Evolutionary conservation across 108 stramenopile genomes (phyloP), one percentile per base, ranked within the genome.

Genomic region (Cyclotella kingstonii): DNA sequence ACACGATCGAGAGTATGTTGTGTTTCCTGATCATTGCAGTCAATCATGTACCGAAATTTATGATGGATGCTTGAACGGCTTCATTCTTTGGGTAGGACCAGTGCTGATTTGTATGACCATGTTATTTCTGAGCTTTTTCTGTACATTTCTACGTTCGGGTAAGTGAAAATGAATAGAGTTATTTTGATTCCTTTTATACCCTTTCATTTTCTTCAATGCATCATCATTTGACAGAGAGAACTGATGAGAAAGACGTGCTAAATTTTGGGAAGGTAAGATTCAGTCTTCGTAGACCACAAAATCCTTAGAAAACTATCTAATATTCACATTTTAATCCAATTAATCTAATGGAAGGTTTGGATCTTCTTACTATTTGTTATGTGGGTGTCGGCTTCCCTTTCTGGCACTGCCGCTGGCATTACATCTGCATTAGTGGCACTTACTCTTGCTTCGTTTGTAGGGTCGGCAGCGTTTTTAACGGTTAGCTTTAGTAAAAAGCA

Each of bases 21-120:
- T 53, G n/a, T 60, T 65, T 34, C 63, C 48, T 1, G 63, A 56
- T 10, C 58, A 42, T 5, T 68, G 70, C 55, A 26, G 34, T 2
- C 26, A 54, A 19, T 30, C 33, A 25, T 74, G 80, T 27, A 63
- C 54, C 4, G 36, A 33, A 14, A 60, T 78, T 5, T 78, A 78
- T 51, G 42, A 64, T 33, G 56, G 58, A 8, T 81, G 81, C 50
- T 31, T 40, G 25, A 73, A 73, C 40, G 46, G 50, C 12, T 81
- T 81, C 56, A 68, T 81, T 54, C 34, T 81, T 6, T 81, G 81
- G 81, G 71, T 67, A 0, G 71, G 72, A 26, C 81, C 81, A 19
- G 39, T 73, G 3, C 34, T 81, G 11, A 58, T 75, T 18, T 50
- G 64, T 42, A 46, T 81, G 45, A 61, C 51, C 4, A 48, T 78